These are phyloP conservation scores for Calonectria pseudoreteaudii DNA, from an alignment of 2,329 filamentous ascomycete genomes.

Conservation along the genomic window DNA sequence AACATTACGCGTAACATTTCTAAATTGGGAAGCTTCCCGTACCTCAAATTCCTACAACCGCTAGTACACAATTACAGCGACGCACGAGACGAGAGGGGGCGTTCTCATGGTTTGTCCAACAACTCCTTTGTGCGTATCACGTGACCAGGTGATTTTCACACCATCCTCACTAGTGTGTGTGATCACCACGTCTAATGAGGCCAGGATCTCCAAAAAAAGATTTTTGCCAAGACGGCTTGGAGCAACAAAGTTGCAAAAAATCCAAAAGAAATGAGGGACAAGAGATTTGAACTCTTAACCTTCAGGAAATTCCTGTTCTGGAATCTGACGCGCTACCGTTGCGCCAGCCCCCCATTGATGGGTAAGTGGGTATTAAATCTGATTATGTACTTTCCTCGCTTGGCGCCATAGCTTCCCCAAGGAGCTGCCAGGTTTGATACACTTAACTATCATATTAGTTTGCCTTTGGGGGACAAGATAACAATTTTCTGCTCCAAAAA, in stretches of 20 bases:
- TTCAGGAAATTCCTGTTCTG: constrained; percentile 11
- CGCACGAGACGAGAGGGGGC: not conserved
- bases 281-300: constrained; percentile 13
- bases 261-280: not conserved
- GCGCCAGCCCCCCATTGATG: constrained; percentile 5
- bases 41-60: too few species aligned
- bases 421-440: not conserved
- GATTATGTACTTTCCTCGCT: not conserved
- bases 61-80: not conserved
- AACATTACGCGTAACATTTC: not conserved
- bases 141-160: too few species aligned
- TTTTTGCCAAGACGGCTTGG: not conserved
- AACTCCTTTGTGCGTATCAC: too few species aligned
- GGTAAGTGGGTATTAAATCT: not conserved
- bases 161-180: not conserved
- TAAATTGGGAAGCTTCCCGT: too few species aligned
- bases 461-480: not conserved
- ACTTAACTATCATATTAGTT: too few species aligned
- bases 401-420: too few species aligned
- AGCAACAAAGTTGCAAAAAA: not conserved
- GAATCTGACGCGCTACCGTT: constrained; percentile 11
- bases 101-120: not conserved
- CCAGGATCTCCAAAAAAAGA: not conserved
- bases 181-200: not conserved
- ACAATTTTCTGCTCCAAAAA: not conserved